Evolutionary conservation across 495 filamentous ascomycete species (phyloP).

Genomic region (Penicillium coffeae): DNA sequence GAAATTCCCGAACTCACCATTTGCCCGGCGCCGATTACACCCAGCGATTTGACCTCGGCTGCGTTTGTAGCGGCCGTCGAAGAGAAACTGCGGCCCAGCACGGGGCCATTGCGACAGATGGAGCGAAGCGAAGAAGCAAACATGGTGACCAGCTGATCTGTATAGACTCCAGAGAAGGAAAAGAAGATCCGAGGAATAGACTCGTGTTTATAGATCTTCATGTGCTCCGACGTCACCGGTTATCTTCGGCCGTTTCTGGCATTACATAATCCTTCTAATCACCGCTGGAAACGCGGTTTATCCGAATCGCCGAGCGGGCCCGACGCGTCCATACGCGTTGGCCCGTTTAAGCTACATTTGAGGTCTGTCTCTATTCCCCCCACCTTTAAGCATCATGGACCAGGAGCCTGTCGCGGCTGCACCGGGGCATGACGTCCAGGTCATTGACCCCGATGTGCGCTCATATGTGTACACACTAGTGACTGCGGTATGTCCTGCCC

Average conservation of each 20-base stretch:
- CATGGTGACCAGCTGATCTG: conserved; percentile 22
- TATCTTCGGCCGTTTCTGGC: conserved; percentile 33
- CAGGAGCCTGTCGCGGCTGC: conserved; percentile 39
- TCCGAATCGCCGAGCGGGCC: conserved; percentile 29
- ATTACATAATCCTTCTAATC: neutral
- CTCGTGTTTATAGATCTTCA: conserved; percentile 16
- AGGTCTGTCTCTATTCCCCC: conserved; percentile 4
- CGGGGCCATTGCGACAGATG: conserved; percentile 26
- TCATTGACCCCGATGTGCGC: conserved; percentile 82
- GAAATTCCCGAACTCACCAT: conserved; percentile 60
- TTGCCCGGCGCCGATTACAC: conserved; percentile 93
- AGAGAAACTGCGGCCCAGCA: conserved; percentile 41
- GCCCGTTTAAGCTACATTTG: conserved; percentile 27
- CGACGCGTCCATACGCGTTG: conserved; percentile 33
- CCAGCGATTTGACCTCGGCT: conserved; percentile 80
- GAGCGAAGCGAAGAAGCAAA: conserved; percentile 31
- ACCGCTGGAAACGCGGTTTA: conserved; percentile 7
- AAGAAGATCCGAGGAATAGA: neutral
- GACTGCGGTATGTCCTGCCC: conserved; percentile 66
- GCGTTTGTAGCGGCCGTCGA: conserved; percentile 45
- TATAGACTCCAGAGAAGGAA: neutral
- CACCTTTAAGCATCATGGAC: conserved; percentile 33
- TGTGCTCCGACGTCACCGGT: conserved; percentile 41
- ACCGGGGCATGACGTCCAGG: conserved; percentile 39
- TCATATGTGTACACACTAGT: conserved; percentile 89